Evolutionary conservation across 345 rosid species (phyloP).

Genomic region (Pistacia integerrima): DNA sequence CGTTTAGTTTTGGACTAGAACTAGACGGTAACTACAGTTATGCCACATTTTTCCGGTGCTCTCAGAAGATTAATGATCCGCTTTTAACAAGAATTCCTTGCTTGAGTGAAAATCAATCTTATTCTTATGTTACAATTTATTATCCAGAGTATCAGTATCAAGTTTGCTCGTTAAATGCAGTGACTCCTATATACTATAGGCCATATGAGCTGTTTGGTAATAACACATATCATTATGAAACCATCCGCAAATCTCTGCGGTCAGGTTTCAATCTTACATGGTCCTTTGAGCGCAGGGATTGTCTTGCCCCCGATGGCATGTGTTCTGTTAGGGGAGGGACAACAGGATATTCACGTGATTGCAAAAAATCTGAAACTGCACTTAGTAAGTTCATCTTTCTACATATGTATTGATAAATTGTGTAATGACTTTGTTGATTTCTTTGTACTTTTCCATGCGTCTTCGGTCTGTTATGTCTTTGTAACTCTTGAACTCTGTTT

Average conservation of each 20-base stretch:
- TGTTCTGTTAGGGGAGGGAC: too few species aligned
- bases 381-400: not conserved
- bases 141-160: slow-evolving; percentile 17
- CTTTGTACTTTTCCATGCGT: too few species aligned
- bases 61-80: slow-evolving; percentile 15
- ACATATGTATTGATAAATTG: not conserved
- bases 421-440: too few species aligned
- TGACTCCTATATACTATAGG: slow-evolving; percentile 26
- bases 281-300: slow-evolving; percentile 38
- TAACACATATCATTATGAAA: slow-evolving; percentile 12
- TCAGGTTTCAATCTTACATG: slow-evolving; percentile 46
- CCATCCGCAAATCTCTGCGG: slow-evolving; percentile 25
- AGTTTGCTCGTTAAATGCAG: slow-evolving; percentile 30
- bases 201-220: slow-evolving; percentile 15
- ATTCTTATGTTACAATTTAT: slow-evolving; percentile 33
- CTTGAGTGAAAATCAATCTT: slow-evolving; percentile 21
- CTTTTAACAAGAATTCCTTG: slow-evolving; percentile 30
- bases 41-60: slow-evolving; percentile 29
- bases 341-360: rapidly evolving
- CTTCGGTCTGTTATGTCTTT: too few species aligned
- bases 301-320: not conserved
- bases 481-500: too few species aligned
- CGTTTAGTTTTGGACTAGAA: too few species aligned
- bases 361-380: too few species aligned
- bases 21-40: too few species aligned